Evolutionary conservation across 805 yeast genomes (phyloP).

Genomic region (Spathaspora girioi): DNA sequence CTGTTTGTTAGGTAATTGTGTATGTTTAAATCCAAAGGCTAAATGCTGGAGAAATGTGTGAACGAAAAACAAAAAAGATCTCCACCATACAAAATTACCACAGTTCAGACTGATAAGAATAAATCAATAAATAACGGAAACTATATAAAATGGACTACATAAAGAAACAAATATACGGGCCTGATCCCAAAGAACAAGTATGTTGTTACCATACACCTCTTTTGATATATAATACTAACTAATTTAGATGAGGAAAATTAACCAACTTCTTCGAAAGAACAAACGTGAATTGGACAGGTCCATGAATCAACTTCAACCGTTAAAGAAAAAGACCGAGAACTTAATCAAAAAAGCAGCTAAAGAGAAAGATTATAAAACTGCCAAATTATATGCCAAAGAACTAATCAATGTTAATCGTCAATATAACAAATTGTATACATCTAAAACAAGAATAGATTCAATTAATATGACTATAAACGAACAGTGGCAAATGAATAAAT

Average conservation of each 20-base stretch:
- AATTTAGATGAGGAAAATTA: conserved; percentile 63
- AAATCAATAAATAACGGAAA: conserved; percentile 29
- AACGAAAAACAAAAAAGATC: not conserved
- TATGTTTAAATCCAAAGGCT: not conserved
- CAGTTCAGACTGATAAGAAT: not conserved
- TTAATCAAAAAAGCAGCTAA: conserved; percentile 73
- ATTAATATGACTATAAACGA: conserved; percentile 88
- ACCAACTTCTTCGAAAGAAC: conserved; percentile 75
- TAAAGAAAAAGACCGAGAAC: conserved; percentile 72
- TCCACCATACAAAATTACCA: not conserved
- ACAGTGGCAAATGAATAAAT: conserved; percentile 79
- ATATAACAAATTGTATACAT: conserved; percentile 65
- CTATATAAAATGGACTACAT: conserved; percentile 80
- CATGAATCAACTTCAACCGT: conserved; percentile 51
- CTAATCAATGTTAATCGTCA: conserved; percentile 70
- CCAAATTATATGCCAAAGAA: conserved; percentile 79
- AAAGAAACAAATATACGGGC: conserved; percentile 91
- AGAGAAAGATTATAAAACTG: conserved; percentile 71
- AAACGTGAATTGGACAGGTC: conserved; percentile 82
- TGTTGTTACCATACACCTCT: conserved; percentile 15
- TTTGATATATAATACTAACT: not conserved
- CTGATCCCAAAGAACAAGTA: conserved; percentile 88
- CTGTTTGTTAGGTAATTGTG: not conserved
- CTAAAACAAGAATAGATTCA: conserved; percentile 82
- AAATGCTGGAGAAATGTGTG: not conserved